phyloP scores from a whole-genome alignment of 1,284 basidiomycete species.

The Ceratobasidium sp. region DNA sequence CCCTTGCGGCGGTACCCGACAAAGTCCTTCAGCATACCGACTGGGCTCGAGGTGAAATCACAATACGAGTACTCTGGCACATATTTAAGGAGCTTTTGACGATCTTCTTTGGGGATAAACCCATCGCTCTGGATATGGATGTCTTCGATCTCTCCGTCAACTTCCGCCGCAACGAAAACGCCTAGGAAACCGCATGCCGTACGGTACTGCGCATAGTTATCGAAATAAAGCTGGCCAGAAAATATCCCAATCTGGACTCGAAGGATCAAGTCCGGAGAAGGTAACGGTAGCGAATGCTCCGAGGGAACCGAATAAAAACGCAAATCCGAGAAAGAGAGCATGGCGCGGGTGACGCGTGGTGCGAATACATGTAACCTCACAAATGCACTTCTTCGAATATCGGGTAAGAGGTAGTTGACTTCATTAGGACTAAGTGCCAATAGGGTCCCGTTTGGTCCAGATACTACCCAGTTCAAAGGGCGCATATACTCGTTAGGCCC shows the following conservation, averaged over 20 bases:
- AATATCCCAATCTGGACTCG: slow-evolving; percentile 54
- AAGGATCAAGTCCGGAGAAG: neutral
- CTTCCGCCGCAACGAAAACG: slow-evolving; percentile 39
- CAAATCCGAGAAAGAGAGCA: slow-evolving; percentile 43
- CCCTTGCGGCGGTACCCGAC: too few relatives aligned
- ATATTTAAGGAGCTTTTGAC: too few relatives aligned
- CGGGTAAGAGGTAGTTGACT: slow-evolving; percentile 53
- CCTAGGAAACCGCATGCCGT: slow-evolving; percentile 52
- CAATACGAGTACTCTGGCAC: too few relatives aligned
- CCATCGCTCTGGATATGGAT: neutral
- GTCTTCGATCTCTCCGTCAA: too few relatives aligned
- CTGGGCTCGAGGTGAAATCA: too few relatives aligned
- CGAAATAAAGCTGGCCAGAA: slow-evolving; percentile 56
- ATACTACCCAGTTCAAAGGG: slow-evolving; percentile 51
- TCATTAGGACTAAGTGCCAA: slow-evolving; percentile 59
- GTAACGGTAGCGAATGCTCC: neutral
- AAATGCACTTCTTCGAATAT: slow-evolving; percentile 49
- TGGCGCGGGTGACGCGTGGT: slow-evolving; percentile 51
- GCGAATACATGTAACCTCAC: slow-evolving; percentile 57
- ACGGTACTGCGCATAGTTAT: slow-evolving; percentile 49
- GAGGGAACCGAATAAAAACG: slow-evolving; percentile 14
- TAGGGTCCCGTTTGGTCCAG: slow-evolving; percentile 51
- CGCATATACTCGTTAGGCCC: slow-evolving; percentile 19
- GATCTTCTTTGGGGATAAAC: too few relatives aligned
- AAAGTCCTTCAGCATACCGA: too few relatives aligned